Percentiles rank a stretch among this genome's conserved stretches.
These are phyloP conservation scores for Amphicarpaea edgeworthii DNA, from an alignment of 306 rosid genomes.

Conservation along the genomic window DNA sequence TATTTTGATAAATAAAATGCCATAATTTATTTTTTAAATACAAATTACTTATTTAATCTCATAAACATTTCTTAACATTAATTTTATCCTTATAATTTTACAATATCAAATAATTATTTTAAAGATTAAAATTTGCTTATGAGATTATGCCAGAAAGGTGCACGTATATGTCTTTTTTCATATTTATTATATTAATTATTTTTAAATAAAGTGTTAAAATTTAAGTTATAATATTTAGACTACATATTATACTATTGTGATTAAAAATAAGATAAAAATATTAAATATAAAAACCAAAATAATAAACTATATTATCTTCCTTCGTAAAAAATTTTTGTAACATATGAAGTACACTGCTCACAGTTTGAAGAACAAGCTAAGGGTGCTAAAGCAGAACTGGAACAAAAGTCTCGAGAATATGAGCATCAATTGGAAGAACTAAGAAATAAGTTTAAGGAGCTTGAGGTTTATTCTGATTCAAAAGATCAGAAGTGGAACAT, in stretches of 20 bases:
- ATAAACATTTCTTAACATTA: neutral
- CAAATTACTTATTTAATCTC: neutral
- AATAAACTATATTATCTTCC: neutral
- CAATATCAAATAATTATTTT: neutral
- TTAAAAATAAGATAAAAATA: neutral
- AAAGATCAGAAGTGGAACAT: conserved; percentile 49
- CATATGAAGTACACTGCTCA: conserved; percentile 56
- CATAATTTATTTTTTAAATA: neutral
- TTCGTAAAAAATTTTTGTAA: neutral
- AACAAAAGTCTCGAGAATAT: conserved; percentile 59
- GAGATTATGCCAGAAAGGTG: neutral
- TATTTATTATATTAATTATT: neutral
- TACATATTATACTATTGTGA: neutral
- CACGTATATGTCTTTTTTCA: neutral
- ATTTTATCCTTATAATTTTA: neutral
- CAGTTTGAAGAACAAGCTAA: conserved; percentile 57
- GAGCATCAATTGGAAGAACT: conserved; percentile 58
- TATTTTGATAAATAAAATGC: neutral
- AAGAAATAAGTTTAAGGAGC: conserved; percentile 42
- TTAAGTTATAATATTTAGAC: neutral
- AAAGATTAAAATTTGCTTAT: neutral
- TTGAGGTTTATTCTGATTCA: conserved; percentile 46
- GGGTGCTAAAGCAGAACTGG: conserved; percentile 49
- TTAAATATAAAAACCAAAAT: neutral
- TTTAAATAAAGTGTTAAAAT: neutral